Base-by-base conservation (phyloP, 176 grass and related monocot genomes). In the Themeda triandra region DNA sequence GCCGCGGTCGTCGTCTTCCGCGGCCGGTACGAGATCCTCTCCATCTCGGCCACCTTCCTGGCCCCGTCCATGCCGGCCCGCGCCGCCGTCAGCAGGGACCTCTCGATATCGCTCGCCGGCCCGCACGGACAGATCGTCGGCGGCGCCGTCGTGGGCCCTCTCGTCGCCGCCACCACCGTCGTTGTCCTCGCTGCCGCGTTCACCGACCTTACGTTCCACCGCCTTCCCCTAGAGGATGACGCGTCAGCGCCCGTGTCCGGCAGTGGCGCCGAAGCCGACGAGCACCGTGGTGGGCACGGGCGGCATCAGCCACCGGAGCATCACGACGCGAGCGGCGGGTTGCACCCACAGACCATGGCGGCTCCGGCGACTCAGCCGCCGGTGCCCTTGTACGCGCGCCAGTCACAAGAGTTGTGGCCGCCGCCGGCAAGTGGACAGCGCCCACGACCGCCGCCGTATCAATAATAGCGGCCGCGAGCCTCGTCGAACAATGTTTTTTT, bases 81-180 rank as follows among this genome's bases (percentile, higher is more conserved):
- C 42, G 42, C 90, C 3, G 41, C 39, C 6, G 58, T 62, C 58
- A 4, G 51, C 51, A 41, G 73, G 65, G 79, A 77, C 36, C 65
- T 97, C 59, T 79, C 92, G 23, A 66, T 97, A 13, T 94, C 92
- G 10, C 82, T 97, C 10, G 90, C 95, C 0, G 90, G 90, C 0
- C 90, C 92, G 36, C 86, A 89, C 72, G 95, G 95, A 24, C 95
- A 92, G 90, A 81, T 97, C 73, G 32, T 97, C 28, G 95, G 95
- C 0, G 95, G 95, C 17, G 85, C 86, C 15, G 86, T 92, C 6
- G 88, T 75, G 0, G 95, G 92, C 0, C 95, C 92, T 1, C 83
- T 97, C 30, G 4, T 97, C 27, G 90, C 95, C n/a, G 90, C 88
- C 3, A 86, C 82, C 30, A 91, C 92, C 23, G 95, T 97, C 29